Conservation (phyloP, 371 early-diverging fungal genomes). For the Dichotomocladium elegans region DNA sequence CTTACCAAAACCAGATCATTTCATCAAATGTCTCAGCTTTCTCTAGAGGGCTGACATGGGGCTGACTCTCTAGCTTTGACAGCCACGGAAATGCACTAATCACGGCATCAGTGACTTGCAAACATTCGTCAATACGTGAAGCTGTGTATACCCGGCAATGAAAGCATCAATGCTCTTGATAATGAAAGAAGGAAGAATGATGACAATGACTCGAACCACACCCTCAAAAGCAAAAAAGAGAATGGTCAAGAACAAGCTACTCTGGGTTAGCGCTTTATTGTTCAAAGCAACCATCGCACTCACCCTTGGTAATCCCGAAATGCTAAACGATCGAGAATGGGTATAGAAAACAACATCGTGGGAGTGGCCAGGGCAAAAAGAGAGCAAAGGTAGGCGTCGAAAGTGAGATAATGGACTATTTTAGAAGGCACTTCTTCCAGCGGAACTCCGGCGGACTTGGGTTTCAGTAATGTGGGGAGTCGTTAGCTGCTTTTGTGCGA, state of each 20-base stretch:
- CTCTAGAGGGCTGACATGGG: slow-evolving; percentile 59
- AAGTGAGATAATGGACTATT: no score
- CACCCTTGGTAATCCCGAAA: slow-evolving; percentile 52
- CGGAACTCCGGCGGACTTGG: no score
- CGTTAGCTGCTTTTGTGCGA: no score
- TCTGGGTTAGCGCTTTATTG: not conserved
- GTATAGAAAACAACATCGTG: slow-evolving; percentile 25
- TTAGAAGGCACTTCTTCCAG: no score
- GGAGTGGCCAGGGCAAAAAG: no score
- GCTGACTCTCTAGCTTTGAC: slow-evolving; percentile 39
- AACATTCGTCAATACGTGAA: not conserved
- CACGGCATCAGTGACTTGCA: not conserved
- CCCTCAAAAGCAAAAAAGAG: slow-evolving; percentile 66
- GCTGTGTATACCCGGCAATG: slow-evolving; percentile 31
- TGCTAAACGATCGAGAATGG: slow-evolving; percentile 46
- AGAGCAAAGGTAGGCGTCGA: no score
- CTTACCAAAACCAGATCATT: slow-evolving; percentile 66
- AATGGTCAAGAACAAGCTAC: slow-evolving; percentile 57
- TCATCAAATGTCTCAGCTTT: slow-evolving; percentile 59
- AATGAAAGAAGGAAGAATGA: slow-evolving; percentile 54
- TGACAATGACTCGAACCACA: slow-evolving; percentile 61
- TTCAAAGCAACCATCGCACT: no score
- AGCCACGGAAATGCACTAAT: slow-evolving; percentile 50
- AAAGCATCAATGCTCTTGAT: slow-evolving; percentile 37
- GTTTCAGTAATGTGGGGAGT: no score